A percentile compares a stretch with the other conserved stretches of the same genome.
Conservation (phyloP, 1,284 basidiomycete genomes). For the Malassezia obtusa region DNA sequence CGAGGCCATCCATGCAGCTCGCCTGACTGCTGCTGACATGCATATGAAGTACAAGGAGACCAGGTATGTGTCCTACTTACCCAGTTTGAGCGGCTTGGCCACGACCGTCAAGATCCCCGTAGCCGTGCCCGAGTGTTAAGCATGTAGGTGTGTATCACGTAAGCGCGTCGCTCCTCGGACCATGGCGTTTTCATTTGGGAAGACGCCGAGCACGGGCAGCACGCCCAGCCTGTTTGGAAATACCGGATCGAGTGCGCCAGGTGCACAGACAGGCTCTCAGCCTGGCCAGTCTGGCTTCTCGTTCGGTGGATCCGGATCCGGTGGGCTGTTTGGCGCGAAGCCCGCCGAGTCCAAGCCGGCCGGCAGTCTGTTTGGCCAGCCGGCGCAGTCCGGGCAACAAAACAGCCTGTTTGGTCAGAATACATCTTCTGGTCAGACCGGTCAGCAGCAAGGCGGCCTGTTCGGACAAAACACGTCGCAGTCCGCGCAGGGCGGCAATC, state of each 20-base stretch:
- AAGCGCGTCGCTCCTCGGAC: not conserved
- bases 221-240: slow-evolving; percentile 4
- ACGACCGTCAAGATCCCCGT: slow-evolving; percentile 38
- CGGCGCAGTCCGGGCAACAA: not conserved
- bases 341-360: slow-evolving; percentile 1
- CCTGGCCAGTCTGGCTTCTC: slow-evolving; percentile 20
- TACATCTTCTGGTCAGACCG: not conserved
- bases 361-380: slow-evolving; percentile 9
- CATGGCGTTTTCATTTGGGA: slow-evolving; percentile 41
- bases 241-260: not conserved
- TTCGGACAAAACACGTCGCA: slow-evolving; percentile 1
- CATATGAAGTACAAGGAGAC: slow-evolving; percentile 49
- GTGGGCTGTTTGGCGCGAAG: slow-evolving; percentile 5
- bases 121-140: slow-evolving; percentile 39
- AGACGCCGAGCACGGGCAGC: slow-evolving; percentile 17
- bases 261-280: not conserved
- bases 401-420: not conserved
- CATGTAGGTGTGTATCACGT: slow-evolving; percentile 2
- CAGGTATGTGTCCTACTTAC: not conserved
- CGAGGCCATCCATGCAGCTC: slow-evolving; percentile 92
- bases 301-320: slow-evolving; percentile 20
- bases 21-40: slow-evolving; percentile 65
- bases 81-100: slow-evolving; percentile 30
- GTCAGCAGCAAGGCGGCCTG: not conserved
- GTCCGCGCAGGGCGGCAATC: not conserved